Base-by-base conservation (phyloP, 257 asterid species). In the Mentha longifolia region DNA sequence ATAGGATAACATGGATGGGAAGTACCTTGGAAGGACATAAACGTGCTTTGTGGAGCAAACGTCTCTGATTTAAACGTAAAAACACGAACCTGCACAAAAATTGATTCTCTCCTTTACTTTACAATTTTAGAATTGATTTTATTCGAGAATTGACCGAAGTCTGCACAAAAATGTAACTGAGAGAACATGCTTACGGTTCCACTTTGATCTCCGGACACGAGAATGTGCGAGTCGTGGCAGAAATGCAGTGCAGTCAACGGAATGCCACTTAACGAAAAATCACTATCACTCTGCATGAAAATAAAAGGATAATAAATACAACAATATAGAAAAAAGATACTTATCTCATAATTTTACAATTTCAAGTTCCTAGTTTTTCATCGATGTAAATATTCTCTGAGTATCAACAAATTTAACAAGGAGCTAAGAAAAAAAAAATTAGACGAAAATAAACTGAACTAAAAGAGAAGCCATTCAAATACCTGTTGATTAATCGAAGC, bases 171-270 rank as follows among this genome's bases (percentile, higher is more conserved):
- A 61, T 35, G 70, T 54, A 70, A 37, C 73, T n/a, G 68, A 70
- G 30, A 78, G 12, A 63, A 63, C 51, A 46, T 46, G 43, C 73
- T 82, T 81, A 94, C 99, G 79, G 10, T 83, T 85, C 97, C 99
- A 79, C 84, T 89, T 83, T 89, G 88, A 83, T 94, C 99, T 71
- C 98, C 98, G 12, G 97, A 82, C 47, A 94, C 78, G 61, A 94
- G 92, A 65, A 74, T 20, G 66, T 74, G 87, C 2, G 85, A 80
- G 39, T 94, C 90, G 51, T 72, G 74, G 54, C 77, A 63, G 65
- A 83, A 88, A 75, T 78, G 82, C 85, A 94, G 72, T 45, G 95
- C 91, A 35, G 92, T 86, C 89, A 91, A 19, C 0, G 92, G 90
- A 68, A 89, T 73, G 67, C 95, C 96, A 54, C 96, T 94, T 65